These are phyloP conservation scores for Coniochaeta pulveracea DNA, from an alignment of 2,329 filamentous ascomycete genomes.

Conservation along the genomic window DNA sequence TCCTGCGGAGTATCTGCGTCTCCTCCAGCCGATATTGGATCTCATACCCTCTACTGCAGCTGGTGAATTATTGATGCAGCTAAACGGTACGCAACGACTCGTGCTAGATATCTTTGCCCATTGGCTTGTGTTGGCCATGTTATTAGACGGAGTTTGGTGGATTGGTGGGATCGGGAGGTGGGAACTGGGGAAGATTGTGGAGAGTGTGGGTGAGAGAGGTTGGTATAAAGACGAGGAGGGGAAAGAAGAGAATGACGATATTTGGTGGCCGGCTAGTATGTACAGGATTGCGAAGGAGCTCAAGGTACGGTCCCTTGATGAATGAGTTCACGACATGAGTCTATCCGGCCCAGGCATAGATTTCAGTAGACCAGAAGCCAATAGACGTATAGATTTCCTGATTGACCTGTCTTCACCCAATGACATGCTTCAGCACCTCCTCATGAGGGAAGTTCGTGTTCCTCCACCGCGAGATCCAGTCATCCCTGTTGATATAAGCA, in stretches of 20 bases:
- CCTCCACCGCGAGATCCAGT: conserved; percentile 67
- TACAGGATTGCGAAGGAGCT: too few relatives aligned
- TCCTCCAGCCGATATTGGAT: conserved; percentile 21
- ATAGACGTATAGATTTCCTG: too few relatives aligned
- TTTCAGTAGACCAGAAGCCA: too few relatives aligned
- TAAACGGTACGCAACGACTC: conserved; percentile 11
- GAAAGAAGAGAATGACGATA: too few relatives aligned
- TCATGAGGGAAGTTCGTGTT: conserved; percentile 53
- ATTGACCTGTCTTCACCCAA: too few relatives aligned
- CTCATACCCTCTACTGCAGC: conserved; percentile 5
- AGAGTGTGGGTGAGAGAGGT: conserved; percentile 4
- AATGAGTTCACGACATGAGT: too few relatives aligned
- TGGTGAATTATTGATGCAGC: background rate
- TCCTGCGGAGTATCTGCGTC: conserved; percentile 18
- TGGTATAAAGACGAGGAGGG: conserved; percentile 7
- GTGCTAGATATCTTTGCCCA: conserved; percentile 26
- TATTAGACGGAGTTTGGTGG: conserved; percentile 29
- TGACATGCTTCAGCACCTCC: conserved; percentile 25
- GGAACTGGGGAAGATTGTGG: conserved; percentile 19
- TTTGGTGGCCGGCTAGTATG: conserved; percentile 27
- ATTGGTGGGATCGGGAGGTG: conserved; percentile 22
- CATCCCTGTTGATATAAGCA: conserved; percentile 74
- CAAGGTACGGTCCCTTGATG: too few relatives aligned
- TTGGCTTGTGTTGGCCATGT: conserved; percentile 24
- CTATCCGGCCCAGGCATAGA: too few relatives aligned